phyloP scores from a whole-genome alignment of 805 yeast genomes.

The Peterozyma toletana region DNA sequence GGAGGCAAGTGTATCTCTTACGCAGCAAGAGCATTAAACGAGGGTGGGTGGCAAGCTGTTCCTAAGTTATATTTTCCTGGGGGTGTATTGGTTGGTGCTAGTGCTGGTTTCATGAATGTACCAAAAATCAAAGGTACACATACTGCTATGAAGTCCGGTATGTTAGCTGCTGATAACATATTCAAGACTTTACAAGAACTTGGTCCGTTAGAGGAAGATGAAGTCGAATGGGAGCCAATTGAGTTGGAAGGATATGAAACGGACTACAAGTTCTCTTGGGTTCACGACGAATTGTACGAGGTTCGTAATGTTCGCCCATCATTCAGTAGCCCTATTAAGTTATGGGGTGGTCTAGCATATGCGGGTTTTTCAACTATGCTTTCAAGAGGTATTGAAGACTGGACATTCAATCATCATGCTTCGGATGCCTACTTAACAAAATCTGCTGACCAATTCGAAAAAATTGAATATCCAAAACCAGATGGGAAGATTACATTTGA shows the following conservation, averaged over 20 bases:
- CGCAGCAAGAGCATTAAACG: constrained; percentile 94
- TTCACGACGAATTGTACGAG: constrained; percentile 70
- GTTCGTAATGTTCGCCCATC: constrained; percentile 93
- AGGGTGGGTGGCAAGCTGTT: constrained; percentile 92
- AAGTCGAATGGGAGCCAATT: constrained; percentile 33
- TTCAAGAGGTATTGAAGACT: constrained; percentile 75
- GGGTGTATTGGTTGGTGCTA: constrained; percentile 88
- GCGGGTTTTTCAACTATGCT: constrained; percentile 81
- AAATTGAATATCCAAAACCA: constrained; percentile 90
- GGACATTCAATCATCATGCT: constrained; percentile 67
- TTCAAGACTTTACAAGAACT: constrained; percentile 37
- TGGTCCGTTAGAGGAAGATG: constrained; percentile 32
- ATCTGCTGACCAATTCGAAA: constrained; percentile 56
- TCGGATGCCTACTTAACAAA: constrained; percentile 72
- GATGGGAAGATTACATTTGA: constrained; percentile 93
- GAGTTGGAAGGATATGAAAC: constrained; percentile 54
- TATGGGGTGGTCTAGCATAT: constrained; percentile 73
- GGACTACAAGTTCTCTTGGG: constrained; percentile 74
- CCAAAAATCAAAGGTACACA: constrained; percentile 98
- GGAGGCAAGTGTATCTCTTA: constrained; percentile 93
- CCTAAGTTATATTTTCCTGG: constrained; percentile 94
- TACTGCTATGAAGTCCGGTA: constrained; percentile 94
- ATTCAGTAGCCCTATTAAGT: constrained; percentile 68
- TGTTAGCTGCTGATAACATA: constrained; percentile 87
- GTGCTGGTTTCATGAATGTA: constrained; percentile 96